phyloP scores from a whole-genome alignment of 805 yeast genomes.

The Yamadazyma insecticola region DNA sequence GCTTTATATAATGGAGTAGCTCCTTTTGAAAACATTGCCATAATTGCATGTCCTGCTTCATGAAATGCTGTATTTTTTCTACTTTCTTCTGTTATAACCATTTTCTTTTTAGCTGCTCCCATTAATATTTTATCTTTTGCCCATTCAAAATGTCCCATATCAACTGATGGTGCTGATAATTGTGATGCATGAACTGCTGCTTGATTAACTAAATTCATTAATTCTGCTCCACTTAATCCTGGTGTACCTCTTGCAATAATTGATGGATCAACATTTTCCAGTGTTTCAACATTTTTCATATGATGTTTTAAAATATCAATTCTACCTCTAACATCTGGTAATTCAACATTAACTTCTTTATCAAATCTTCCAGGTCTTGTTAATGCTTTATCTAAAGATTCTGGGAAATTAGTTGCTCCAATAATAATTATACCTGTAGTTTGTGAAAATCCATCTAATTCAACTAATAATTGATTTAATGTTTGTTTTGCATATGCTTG shows the following conservation, averaged over 20 bases:
- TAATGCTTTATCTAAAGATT: constrained; percentile 90
- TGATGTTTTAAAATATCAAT: constrained; percentile 88
- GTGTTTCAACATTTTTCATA: constrained; percentile 82
- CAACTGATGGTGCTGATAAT: constrained; percentile 83
- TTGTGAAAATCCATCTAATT: constrained; percentile 92
- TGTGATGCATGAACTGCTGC: constrained; percentile 98
- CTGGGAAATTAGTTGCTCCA: constrained; percentile 99
- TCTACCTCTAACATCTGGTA: constrained; percentile 98
- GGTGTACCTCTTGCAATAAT: constrained; percentile 96
- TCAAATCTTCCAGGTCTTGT: constrained; percentile 99
- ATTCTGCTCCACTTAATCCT: constrained; percentile 97
- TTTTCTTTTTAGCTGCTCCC: constrained; percentile 97
- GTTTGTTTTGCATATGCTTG: constrained; percentile 99
- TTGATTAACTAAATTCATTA: constrained; percentile 92
- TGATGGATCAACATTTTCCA: constrained; percentile 81
- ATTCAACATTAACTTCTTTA: constrained; percentile 88
- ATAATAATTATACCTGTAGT: constrained; percentile 90
- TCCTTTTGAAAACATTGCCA: constrained; percentile 91
- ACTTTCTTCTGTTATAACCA: constrained; percentile 95
- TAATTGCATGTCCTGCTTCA: constrained; percentile 99
- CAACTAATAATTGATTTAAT: constrained; percentile 90
- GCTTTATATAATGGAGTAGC: constrained; percentile 97
- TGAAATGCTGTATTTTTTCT: constrained; percentile 94
- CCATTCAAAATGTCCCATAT: constrained; percentile 94
- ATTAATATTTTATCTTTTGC: constrained; percentile 96